Evolutionary conservation across 78 protist species (phyloP), one percentile per base, ranked within the genome.

Genomic region (Dictyostelium firmibasis): DNA sequence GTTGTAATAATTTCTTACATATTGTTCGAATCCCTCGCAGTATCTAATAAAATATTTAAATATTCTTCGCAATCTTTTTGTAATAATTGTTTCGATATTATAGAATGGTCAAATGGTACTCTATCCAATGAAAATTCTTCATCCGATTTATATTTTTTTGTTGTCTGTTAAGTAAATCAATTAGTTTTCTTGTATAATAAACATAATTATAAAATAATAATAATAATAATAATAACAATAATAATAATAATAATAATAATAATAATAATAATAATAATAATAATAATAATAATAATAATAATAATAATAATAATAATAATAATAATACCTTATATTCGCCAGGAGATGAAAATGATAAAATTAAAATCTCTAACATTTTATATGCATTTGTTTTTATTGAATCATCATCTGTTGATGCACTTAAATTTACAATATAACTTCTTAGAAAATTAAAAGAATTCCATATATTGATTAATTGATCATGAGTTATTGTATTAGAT

Each of bases 61-160:
- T 69, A 69, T 11, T 29, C n/a, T 57, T 60, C 47, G 53, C 94
- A 57, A 23, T 88, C 86, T n/a, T 41, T 62, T 62, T 57, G 64
- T 33, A 88, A 33, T 31, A 11, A 38, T 81, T 3, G 10, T 88
- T 64, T 41, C 10, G 47, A 64, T 11, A 88, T 64, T 5, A 79
- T 18, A 4, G n/a, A 25, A 62, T 88, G 94, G 25, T 47, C 33
- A 11, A 14, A n/a, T 20, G 94, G 94, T 35, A 88, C 86, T 27
- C 38, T 47, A 81, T 88, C 94, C 23, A 88, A 36, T 27, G 87
- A 88, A 33, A 88, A 88, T 25, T 88, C 94, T 7, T 78, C 94
- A 47, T 88, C 94, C 25, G 87, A 43, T 38, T 62, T 47, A 60
- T 62, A 78, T 57, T 81, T 81, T 20, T 81, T 81, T 4, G 43